These are phyloP conservation scores for Uncinocarpus reesii DNA, from an alignment of 2,329 filamentous ascomycete species.

Conservation along the genomic window DNA sequence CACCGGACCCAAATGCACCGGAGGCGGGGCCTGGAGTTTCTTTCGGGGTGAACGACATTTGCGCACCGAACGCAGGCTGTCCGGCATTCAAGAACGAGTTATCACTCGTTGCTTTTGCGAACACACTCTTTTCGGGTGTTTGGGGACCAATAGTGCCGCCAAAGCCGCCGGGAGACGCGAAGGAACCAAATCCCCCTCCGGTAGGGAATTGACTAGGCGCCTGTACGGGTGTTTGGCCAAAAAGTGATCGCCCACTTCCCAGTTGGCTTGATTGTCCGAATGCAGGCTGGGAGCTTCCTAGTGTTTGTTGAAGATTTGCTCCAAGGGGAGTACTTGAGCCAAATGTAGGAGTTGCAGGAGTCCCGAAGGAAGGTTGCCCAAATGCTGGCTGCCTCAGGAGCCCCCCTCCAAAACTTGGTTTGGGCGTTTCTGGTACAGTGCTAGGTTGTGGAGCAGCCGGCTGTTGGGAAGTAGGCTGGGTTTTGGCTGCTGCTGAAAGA, in stretches of 20 bases:
- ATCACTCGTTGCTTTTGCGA: slow-evolving; percentile 18
- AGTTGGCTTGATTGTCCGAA: slow-evolving; percentile 28
- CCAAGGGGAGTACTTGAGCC: slow-evolving; percentile 16
- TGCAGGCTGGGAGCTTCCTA: slow-evolving; percentile 22
- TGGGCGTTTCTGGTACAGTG: slow-evolving; percentile 17
- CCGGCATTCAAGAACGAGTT: slow-evolving; percentile 26
- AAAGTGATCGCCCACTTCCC: slow-evolving; percentile 18
- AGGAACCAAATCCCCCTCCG: slow-evolving; percentile 26
- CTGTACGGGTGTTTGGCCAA: slow-evolving; percentile 26
- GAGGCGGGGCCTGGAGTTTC: slow-evolving; percentile 18
- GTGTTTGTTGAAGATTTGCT: slow-evolving; percentile 11
- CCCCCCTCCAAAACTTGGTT: slow-evolving; percentile 17
- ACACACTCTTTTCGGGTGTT: slow-evolving; percentile 7
- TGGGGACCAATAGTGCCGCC: slow-evolving; percentile 7
- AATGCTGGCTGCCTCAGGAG: slow-evolving; percentile 28
- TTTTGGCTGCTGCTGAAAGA: slow-evolving; percentile 39
- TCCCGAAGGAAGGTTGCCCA: slow-evolving; percentile 30
- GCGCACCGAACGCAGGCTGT: slow-evolving; percentile 26
- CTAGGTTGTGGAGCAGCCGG: slow-evolving; percentile 18
- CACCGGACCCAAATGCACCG: slow-evolving; percentile 27
- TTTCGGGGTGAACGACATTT: slow-evolving; percentile 8
- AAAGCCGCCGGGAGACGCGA: slow-evolving; percentile 12
- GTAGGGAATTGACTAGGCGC: slow-evolving; percentile 19
- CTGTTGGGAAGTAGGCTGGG: slow-evolving; percentile 25
- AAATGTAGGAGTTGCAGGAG: slow-evolving; percentile 21